Evolutionary conservation across 768 basidiomycete species (phyloP).

Genomic region (Suillus variegatus): DNA sequence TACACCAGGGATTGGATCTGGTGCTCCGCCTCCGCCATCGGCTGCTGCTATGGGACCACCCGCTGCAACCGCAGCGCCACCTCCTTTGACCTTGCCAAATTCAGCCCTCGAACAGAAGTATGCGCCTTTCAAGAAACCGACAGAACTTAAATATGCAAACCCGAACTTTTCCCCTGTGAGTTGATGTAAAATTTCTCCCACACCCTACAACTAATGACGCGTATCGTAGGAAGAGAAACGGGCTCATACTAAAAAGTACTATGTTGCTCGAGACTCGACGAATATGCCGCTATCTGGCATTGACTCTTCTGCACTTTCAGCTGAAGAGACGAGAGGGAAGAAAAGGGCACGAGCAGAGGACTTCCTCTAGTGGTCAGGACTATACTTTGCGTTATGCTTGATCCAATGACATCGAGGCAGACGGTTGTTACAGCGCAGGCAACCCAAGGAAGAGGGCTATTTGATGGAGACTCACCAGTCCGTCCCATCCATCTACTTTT

Average conservation of each 20-base stretch:
- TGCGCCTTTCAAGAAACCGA: conserved; percentile 74
- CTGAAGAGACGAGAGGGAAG: conserved; percentile 72
- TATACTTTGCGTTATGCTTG: conserved; percentile 16
- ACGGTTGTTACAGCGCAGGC: conserved; percentile 4
- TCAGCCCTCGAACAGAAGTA: conserved; percentile 63
- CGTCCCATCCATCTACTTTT: conserved; percentile 36
- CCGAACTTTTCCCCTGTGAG: conserved; percentile 79
- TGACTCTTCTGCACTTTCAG: conserved; percentile 31
- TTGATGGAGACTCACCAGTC: conserved; percentile 37
- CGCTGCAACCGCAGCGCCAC: conserved; percentile 21
- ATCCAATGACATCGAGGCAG: conserved; percentile 19
- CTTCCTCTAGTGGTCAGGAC: conserved; percentile 53
- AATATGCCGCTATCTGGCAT: conserved; percentile 20
- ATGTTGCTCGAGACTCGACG: conserved; percentile 45
- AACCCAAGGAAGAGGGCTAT: conserved; percentile 3
- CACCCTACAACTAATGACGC: background rate
- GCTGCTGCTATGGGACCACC: conserved; percentile 14
- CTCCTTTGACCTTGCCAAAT: conserved; percentile 51
- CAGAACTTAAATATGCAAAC: conserved; percentile 71
- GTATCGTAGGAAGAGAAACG: conserved; percentile 74
- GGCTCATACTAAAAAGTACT: conserved; percentile 64
- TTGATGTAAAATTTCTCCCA: conserved; percentile 13
- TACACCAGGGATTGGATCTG: conserved; percentile 20
- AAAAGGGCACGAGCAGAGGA: conserved; percentile 88
- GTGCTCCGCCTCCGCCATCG: conserved; percentile 14